These are phyloP conservation scores for Primulina huaijiensis DNA, from an alignment of 257 asterid genomes.

Conservation along the genomic window DNA sequence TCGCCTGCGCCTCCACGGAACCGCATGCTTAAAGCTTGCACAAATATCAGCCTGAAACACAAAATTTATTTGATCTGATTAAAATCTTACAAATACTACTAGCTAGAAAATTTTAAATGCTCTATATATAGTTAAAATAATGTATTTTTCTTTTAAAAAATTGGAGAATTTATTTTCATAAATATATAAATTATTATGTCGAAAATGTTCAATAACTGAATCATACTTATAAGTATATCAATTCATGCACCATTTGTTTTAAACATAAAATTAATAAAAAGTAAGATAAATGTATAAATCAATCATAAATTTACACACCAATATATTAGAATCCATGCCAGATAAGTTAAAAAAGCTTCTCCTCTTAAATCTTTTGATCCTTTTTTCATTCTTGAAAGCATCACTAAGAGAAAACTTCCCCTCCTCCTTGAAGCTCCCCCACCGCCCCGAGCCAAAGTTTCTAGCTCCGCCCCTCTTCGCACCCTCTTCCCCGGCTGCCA, in stretches of 20 bases:
- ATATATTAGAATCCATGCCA: slow-evolving; percentile 39
- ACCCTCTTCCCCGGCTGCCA: slow-evolving; percentile 23
- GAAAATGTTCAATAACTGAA: neutral
- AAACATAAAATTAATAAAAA: neutral
- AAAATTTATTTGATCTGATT: neutral
- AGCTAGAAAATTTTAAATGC: no score
- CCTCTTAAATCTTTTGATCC: slow-evolving; percentile 36
- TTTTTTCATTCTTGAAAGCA: slow-evolving; percentile 28
- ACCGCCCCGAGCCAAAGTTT: slow-evolving; percentile 37
- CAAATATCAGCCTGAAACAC: slow-evolving; percentile 47
- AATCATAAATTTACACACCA: slow-evolving; percentile 33
- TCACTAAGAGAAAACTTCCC: slow-evolving; percentile 20
- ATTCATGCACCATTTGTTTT: no score
- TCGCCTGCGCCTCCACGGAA: slow-evolving; percentile 10
- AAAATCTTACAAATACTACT: no score
- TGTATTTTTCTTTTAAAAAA: neutral
- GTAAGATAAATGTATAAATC: neutral
- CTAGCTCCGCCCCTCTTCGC: slow-evolving; percentile 11
- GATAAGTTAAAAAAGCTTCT: slow-evolving; percentile 52
- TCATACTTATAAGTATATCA: no score
- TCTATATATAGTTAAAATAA: no score
- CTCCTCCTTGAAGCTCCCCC: slow-evolving; percentile 49
- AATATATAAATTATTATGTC: no score
- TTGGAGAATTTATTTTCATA: neutral
- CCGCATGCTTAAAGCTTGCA: slow-evolving; percentile 53